A percentile compares a stretch with the other conserved stretches of the same genome.
phyloP scores from a whole-genome alignment of 371 early-diverging fungal genomes.

The Apophysomyces variabilis region DNA sequence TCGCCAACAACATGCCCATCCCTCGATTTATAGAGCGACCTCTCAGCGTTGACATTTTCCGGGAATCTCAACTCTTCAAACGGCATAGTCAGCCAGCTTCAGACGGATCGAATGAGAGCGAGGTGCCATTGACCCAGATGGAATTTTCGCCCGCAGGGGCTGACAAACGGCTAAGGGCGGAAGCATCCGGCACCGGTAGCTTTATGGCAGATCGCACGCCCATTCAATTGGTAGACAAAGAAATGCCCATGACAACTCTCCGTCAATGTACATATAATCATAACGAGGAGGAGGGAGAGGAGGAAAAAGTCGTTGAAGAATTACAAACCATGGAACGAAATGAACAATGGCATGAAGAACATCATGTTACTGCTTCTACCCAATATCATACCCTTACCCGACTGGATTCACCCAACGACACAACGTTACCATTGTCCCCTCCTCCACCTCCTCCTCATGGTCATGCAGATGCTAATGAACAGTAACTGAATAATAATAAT shows the following conservation, averaged over 20 bases:
- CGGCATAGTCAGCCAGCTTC: slow-evolving; percentile 19
- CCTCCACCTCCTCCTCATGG: too few relatives aligned
- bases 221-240: not conserved
- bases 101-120: slow-evolving; percentile 42
- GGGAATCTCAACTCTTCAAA: slow-evolving; percentile 15
- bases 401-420: too few relatives aligned
- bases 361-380: too few relatives aligned
- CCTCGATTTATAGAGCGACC: slow-evolving; percentile 30
- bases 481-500: too few relatives aligned
- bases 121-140: slow-evolving; percentile 31
- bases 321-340: not conserved
- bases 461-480: too few relatives aligned
- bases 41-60: slow-evolving; percentile 23
- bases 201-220: not conserved
- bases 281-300: not conserved
- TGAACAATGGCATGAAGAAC: not conserved
- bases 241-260: not conserved
- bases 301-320: not conserved
- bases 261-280: slow-evolving; percentile 1
- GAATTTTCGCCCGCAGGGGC: slow-evolving; percentile 16
- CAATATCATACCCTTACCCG: too few relatives aligned
- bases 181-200: not conserved
- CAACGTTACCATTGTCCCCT: too few relatives aligned
- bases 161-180: not conserved
- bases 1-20: slow-evolving; percentile 26